These are phyloP conservation scores for Magnaporthiopsis poae DNA, from an alignment of 2,329 filamentous ascomycete genomes.

Conservation along the genomic window DNA sequence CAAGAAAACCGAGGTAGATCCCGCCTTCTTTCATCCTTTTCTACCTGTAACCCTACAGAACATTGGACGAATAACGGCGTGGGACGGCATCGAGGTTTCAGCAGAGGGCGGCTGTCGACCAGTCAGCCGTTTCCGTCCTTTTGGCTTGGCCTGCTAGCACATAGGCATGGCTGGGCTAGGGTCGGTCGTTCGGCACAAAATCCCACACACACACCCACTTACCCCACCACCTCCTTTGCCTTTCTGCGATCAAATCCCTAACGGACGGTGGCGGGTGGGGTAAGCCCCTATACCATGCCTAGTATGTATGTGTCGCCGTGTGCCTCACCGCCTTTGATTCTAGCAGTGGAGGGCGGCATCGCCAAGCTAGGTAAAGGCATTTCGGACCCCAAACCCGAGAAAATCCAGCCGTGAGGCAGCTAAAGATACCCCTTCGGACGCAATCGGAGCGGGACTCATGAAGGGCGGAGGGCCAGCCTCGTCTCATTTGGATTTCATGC, in stretches of 20 bases:
- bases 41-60: background rate
- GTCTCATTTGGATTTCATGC: too few species aligned
- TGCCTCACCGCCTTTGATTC: background rate
- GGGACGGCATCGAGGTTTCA: background rate
- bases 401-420: background rate
- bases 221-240: too few species aligned
- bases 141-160: background rate
- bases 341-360: background rate
- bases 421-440: background rate
- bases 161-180: too few species aligned
- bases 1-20: background rate
- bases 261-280: too few species aligned
- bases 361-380: too few species aligned
- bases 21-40: background rate
- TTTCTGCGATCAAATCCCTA: too few species aligned
- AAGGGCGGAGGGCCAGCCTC: too few species aligned
- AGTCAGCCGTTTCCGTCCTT: background rate
- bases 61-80: constrained; percentile 1
- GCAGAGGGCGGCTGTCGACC: background rate
- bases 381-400: background rate
- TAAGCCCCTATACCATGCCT: background rate
- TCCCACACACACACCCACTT: too few species aligned
- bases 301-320: background rate
- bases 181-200: too few species aligned
- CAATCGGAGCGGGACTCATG: background rate